A percentile compares a stretch with the other conserved stretches of the same genome.
Evolutionary conservation across 305 asterid genomes (phyloP).

Genomic region (Solanum chacoense): DNA sequence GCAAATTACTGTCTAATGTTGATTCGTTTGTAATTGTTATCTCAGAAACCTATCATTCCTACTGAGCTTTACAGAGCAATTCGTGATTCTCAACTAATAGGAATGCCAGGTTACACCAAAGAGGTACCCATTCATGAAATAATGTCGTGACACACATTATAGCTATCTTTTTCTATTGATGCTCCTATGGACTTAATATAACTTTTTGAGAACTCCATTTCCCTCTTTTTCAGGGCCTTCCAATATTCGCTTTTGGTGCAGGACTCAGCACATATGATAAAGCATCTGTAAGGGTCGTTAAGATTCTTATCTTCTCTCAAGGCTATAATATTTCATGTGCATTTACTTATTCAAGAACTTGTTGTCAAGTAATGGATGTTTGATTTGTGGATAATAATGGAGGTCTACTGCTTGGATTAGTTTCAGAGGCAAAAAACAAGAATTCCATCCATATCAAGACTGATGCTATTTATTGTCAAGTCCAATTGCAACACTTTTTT

Average conservation of each 20-base stretch:
- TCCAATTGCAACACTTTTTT: neutral
- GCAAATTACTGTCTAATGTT: neutral
- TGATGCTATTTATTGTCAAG: neutral
- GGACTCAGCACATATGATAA: conserved; percentile 71
- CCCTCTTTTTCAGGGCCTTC: conserved; percentile 46
- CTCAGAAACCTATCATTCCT: conserved; percentile 78
- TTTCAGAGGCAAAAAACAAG: neutral
- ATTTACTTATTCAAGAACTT: neutral
- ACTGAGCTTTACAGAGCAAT: conserved; percentile 50
- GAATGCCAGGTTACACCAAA: conserved; percentile 66
- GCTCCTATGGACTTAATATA: conserved; percentile 1
- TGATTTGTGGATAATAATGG: neutral
- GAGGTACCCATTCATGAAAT: conserved; percentile 35
- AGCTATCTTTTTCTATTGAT: neutral
- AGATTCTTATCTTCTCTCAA: neutral
- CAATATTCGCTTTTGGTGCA: conserved; percentile 65
- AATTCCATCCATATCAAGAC: neutral
- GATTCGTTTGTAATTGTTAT: conserved; percentile 4
- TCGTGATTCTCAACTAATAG: conserved; percentile 83
- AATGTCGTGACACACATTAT: neutral
- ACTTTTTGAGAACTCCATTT: neutral
- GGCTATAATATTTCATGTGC: neutral
- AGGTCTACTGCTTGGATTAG: neutral
- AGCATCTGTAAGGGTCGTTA: conserved; percentile 58
- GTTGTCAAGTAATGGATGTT: neutral